Percentiles rank a stretch among this genome's conserved stretches.
Evolutionary conservation across 768 basidiomycete genomes (phyloP).

Genomic region (Pleurotus cornucopiae): DNA sequence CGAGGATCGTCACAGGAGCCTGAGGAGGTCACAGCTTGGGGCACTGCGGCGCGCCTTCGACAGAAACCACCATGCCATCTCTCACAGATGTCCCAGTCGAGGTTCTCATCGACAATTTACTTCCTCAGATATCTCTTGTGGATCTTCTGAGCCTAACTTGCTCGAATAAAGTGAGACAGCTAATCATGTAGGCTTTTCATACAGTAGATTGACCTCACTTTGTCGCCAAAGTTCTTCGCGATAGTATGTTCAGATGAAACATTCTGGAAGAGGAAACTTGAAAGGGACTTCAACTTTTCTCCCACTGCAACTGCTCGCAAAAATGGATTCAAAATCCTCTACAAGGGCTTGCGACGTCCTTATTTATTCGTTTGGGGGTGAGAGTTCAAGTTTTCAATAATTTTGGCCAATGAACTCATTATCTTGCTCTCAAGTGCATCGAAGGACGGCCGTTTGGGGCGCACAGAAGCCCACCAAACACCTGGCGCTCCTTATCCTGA

Average conservation of each 20-base stretch:
- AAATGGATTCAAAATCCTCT: conserved; percentile 78
- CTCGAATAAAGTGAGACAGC: conserved; percentile 47
- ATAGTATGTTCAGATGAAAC: conserved; percentile 63
- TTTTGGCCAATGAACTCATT: background rate
- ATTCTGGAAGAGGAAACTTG: conserved; percentile 71
- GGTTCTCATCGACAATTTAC: conserved; percentile 59
- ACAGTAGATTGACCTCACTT: background rate
- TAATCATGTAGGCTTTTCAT: too few species aligned
- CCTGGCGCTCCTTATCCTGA: conserved; percentile 59
- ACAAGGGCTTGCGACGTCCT: conserved; percentile 59
- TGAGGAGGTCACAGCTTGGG: background rate
- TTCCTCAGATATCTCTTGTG: conserved; percentile 48
- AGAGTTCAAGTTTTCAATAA: conserved; percentile 9
- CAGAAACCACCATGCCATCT: conserved; percentile 26
- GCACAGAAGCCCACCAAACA: conserved; percentile 29
- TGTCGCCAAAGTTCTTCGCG: conserved; percentile 44
- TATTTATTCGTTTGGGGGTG: conserved; percentile 54
- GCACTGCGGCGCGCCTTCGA: too few species aligned
- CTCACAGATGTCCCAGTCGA: conserved; percentile 12
- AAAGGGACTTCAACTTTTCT: conserved; percentile 76
- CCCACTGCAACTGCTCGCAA: conserved; percentile 67
- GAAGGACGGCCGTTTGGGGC: conserved; percentile 61
- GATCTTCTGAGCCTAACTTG: conserved; percentile 56
- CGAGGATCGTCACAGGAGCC: background rate
- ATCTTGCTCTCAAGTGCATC: conserved; percentile 41